These are phyloP conservation scores for Tagetes patula DNA, from an alignment of 129 eudicot species.

Conservation along the genomic window DNA sequence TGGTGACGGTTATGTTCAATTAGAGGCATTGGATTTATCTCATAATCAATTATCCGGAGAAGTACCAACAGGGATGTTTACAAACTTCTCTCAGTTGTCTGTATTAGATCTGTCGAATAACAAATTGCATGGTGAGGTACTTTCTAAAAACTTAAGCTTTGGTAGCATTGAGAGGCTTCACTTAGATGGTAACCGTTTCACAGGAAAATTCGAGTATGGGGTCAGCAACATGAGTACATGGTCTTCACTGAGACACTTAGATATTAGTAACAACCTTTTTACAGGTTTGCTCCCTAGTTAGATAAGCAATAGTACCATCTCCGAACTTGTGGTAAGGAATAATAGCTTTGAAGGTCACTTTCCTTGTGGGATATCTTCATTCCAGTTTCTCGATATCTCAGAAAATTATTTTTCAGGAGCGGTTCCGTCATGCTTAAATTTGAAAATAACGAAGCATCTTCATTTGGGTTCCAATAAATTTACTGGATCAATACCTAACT, in stretches of 20 bases:
- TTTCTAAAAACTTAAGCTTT: slow-evolving; percentile 2
- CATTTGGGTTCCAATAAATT: slow-evolving; percentile 30
- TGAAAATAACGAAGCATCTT: background rate
- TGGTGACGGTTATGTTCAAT: background rate
- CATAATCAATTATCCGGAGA: slow-evolving; percentile 28
- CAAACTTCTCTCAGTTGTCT: background rate
- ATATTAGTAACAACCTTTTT: slow-evolving; percentile 30
- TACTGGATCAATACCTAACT: slow-evolving; percentile 23
- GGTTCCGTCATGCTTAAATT: slow-evolving; percentile 30
- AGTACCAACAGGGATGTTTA: slow-evolving; percentile 24
- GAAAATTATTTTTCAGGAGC: slow-evolving; percentile 17
- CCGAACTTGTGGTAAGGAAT: background rate
- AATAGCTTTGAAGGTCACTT: too few relatives aligned
- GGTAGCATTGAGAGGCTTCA: fast-evolving
- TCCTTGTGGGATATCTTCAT: background rate
- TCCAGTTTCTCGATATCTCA: slow-evolving; percentile 25
- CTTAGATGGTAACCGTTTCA: slow-evolving; percentile 27
- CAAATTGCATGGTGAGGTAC: slow-evolving; percentile 22
- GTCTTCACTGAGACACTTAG: background rate
- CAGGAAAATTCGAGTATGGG: slow-evolving; percentile 5
- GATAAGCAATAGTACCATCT: slow-evolving; percentile 4
- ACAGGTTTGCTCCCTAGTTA: slow-evolving; percentile 22
- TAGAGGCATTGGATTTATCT: slow-evolving; percentile 7
- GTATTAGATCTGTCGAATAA: slow-evolving; percentile 25
- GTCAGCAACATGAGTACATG: background rate